A percentile compares a stretch with the other conserved stretches of the same genome.
Conservation (phyloP, 805 yeast species). For the Saccharomyces eubayanus region DNA sequence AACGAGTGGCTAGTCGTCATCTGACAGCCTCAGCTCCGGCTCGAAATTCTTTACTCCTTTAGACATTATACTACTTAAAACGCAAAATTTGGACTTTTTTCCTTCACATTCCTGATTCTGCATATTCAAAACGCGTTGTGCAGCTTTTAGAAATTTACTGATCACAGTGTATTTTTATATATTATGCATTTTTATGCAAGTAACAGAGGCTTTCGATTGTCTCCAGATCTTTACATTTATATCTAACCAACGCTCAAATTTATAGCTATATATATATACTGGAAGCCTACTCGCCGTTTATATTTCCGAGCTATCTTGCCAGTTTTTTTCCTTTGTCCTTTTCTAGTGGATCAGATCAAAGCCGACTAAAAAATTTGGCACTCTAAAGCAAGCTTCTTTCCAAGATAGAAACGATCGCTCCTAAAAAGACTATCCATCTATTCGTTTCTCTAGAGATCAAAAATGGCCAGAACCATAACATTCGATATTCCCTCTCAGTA, state of each 20-base stretch:
- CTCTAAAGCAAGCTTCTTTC: background rate
- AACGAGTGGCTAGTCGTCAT: background rate
- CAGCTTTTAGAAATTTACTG: background rate
- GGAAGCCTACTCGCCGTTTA: background rate
- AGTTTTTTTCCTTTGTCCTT: background rate
- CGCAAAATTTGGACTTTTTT: background rate
- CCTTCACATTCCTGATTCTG: background rate
- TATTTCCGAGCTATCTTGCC: background rate
- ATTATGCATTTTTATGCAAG: background rate
- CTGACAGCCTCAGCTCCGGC: background rate
- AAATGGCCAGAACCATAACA: constrained; percentile 40
- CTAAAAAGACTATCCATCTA: background rate
- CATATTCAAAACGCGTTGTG: background rate
- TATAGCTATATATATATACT: background rate
- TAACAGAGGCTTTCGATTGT: background rate
- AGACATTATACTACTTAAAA: background rate
- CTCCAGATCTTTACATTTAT: background rate
- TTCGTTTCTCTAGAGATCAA: background rate
- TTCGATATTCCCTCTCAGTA: constrained; percentile 60
- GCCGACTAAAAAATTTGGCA: background rate
- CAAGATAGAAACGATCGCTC: background rate
- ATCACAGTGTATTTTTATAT: background rate
- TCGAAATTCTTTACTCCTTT: background rate
- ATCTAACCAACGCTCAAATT: background rate
- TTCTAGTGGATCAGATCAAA: background rate